Percentiles rank a stretch among this genome's conserved stretches.
These are phyloP conservation scores for Isabelozyma pseudorhagii DNA, from an alignment of 805 yeast species.

Conservation along the genomic window DNA sequence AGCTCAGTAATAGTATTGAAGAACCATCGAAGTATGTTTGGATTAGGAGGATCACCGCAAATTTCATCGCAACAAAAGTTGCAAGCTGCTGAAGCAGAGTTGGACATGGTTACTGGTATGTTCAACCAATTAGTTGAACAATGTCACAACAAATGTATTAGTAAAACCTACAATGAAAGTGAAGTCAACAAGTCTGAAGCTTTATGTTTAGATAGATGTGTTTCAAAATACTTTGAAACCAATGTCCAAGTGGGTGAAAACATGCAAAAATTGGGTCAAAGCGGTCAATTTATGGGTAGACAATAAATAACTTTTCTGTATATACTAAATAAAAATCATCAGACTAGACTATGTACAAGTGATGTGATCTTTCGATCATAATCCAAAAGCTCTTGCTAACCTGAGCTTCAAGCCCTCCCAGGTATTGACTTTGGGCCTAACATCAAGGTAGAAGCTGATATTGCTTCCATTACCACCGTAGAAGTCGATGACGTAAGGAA, in stretches of 20 bases:
- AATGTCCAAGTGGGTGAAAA: slow-evolving; percentile 91
- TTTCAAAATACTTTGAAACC: slow-evolving; percentile 89
- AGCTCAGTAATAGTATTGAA: too few relatives aligned
- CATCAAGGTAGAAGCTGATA: slow-evolving; percentile 75
- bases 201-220: slow-evolving; percentile 92
- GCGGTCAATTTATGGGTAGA: slow-evolving; percentile 47
- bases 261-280: slow-evolving; percentile 47
- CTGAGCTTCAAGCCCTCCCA: slow-evolving; percentile 80
- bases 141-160: slow-evolving; percentile 86
- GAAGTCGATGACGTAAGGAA: slow-evolving; percentile 93
- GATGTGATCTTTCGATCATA: slow-evolving; percentile 1
- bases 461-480: slow-evolving; percentile 52
- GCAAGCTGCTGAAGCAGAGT: slow-evolving; percentile 92
- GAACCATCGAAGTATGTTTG: slow-evolving; percentile 49
- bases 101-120: slow-evolving; percentile 97
- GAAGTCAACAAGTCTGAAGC: slow-evolving; percentile 78
- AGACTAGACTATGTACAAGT: slow-evolving; percentile 1
- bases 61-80: slow-evolving; percentile 71
- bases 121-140: slow-evolving; percentile 88
- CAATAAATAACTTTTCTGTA: slow-evolving; percentile 12
- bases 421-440: slow-evolving; percentile 83
- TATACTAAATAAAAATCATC: slow-evolving; percentile 3
- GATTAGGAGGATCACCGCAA: slow-evolving; percentile 75
- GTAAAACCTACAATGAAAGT: slow-evolving; percentile 61
- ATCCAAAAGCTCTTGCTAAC: slow-evolving; percentile 57